Conservation (phyloP, 257 asterid genomes). For the Petunia axillaris region DNA sequence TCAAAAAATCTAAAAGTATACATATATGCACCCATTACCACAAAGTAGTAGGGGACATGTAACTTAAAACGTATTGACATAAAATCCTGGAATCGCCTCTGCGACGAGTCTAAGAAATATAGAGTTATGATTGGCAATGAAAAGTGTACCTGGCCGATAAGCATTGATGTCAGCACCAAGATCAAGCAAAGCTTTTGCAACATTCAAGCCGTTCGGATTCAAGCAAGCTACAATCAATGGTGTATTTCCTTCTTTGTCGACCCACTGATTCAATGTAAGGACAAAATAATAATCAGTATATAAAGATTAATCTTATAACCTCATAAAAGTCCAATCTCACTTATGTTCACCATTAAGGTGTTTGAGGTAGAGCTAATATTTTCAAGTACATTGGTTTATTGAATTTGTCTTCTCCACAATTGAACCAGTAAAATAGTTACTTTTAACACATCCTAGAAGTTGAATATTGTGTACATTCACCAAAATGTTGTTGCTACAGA, state of each 20-base stretch:
- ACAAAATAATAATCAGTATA: neutral
- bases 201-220: constrained; percentile 61
- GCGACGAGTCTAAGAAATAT: neutral
- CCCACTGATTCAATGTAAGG: constrained; percentile 58
- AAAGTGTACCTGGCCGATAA: constrained; percentile 68
- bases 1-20: too few species aligned
- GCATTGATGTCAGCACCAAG: constrained; percentile 89
- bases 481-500: too few species aligned
- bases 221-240: constrained; percentile 80
- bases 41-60: neutral
- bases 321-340: neutral
- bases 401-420: neutral
- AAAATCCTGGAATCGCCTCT: neutral
- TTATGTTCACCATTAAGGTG: neutral
- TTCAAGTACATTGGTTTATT: neutral
- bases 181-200: constrained; percentile 76
- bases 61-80: neutral
- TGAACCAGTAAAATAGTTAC: neutral
- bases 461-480: too few species aligned
- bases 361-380: neutral
- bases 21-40: neutral
- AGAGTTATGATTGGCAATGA: neutral
- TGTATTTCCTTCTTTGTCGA: constrained; percentile 79
- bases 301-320: neutral
- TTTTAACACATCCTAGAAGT: too few species aligned